Evolutionary conservation across 139 green algal genomes (phyloP).

Genomic region (Coelastrella sp.): DNA sequence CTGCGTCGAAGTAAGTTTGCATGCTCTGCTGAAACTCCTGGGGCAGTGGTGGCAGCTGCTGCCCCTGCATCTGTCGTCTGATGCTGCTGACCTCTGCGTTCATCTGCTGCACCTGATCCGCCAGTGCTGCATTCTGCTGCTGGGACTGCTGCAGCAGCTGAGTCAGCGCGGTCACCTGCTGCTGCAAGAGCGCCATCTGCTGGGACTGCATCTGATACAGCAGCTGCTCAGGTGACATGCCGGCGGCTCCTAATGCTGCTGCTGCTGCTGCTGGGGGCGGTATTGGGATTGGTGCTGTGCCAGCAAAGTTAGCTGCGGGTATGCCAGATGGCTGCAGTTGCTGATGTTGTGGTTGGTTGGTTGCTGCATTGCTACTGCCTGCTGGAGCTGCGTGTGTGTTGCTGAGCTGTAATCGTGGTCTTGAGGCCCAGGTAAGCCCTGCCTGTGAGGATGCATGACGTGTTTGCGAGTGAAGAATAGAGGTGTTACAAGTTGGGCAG

Average conservation of each 20-base stretch:
- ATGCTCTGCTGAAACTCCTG: neutral
- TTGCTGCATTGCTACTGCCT: neutral
- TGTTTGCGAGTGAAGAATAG: too few species aligned
- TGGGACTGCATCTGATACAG: constrained; percentile 11
- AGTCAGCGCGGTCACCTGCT: neutral
- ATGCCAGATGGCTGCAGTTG: neutral
- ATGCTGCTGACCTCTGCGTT: neutral
- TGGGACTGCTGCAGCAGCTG: constrained; percentile 30
- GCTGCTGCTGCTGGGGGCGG: neutral
- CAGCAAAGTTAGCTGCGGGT: neutral
- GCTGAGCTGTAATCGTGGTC: too few species aligned
- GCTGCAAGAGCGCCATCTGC: constrained; percentile 32
- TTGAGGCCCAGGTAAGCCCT: too few species aligned
- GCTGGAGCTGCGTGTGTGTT: neutral
- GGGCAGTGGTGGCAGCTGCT: neutral
- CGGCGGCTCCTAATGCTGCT: neutral
- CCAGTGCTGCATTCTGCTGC: constrained; percentile 23
- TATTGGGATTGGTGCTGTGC: too few species aligned
- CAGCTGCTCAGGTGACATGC: neutral
- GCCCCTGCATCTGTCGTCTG: neutral
- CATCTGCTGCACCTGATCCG: constrained; percentile 11
- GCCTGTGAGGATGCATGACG: too few species aligned
- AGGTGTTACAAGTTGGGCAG: too few species aligned
- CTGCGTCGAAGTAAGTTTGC: too few species aligned
- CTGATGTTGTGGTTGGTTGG: neutral